A percentile compares a stretch with the other conserved stretches of the same genome.
Evolutionary conservation across 164 flowering plant genomes (phyloP).

Genomic region (Tetracentron sinense): DNA sequence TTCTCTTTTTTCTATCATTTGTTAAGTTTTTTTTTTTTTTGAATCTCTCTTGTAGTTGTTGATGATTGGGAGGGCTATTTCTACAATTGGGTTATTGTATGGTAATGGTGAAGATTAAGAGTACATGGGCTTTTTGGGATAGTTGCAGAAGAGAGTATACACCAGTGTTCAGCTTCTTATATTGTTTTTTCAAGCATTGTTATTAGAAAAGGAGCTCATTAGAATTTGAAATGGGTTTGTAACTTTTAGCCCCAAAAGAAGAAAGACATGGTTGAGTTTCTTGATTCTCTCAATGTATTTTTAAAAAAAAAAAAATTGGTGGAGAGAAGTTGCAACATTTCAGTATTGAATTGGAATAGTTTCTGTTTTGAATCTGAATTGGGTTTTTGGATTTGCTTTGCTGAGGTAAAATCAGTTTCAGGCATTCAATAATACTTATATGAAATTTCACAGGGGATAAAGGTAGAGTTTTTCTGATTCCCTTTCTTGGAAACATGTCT

Average conservation of each 20-base stretch:
- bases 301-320: too few relatives aligned
- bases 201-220: too few relatives aligned
- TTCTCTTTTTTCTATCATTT: neutral
- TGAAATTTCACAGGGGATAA: neutral
- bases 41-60: neutral
- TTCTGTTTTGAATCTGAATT: neutral
- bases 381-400: neutral
- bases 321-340: neutral
- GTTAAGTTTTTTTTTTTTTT: neutral
- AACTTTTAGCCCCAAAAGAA: neutral
- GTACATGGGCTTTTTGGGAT: neutral
- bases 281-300: neutral
- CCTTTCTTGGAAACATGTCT: slow-evolving; percentile 44
- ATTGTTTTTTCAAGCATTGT: neutral
- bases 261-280: neutral
- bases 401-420: neutral
- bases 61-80: neutral
- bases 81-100: neutral
- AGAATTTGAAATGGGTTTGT: too few relatives aligned
- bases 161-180: neutral
- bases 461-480: slow-evolving; percentile 5
- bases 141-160: neutral
- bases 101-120: neutral
- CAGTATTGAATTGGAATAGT: neutral
- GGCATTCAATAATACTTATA: neutral